Percentiles rank a stretch among this genome's conserved stretches.
phyloP scores from a whole-genome alignment of 2,329 filamentous ascomycete species.

The Corinectria fuckeliana region DNA sequence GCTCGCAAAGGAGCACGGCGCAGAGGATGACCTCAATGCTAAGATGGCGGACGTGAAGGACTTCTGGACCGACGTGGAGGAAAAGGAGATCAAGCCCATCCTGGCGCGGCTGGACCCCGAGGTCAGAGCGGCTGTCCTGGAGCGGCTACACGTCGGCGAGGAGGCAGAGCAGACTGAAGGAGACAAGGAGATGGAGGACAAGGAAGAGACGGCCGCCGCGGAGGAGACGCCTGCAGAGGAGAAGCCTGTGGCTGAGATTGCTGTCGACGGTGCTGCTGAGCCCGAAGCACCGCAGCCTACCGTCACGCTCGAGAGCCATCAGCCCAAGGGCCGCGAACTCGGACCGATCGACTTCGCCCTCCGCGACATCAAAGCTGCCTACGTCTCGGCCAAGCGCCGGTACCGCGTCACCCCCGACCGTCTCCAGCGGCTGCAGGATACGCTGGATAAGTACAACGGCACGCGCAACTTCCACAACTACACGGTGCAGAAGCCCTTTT shows the following conservation, averaged over 20 bases:
- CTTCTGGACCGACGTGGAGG: constrained; percentile 86
- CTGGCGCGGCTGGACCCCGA: constrained; percentile 68
- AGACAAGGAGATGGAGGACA: constrained; percentile 29
- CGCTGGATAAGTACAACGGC: constrained; percentile 77
- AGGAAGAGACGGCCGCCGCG: constrained; percentile 21
- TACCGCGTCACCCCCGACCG: constrained; percentile 81
- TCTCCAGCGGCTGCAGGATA: constrained; percentile 75
- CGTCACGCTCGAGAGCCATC: constrained; percentile 39
- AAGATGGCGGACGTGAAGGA: constrained; percentile 78
- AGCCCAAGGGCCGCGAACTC: constrained; percentile 51
- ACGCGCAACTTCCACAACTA: constrained; percentile 98
- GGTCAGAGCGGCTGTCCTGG: constrained; percentile 66
- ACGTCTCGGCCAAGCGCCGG: constrained; percentile 79
- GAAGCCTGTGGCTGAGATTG: constrained; percentile 29
- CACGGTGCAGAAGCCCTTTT: constrained; percentile 85
- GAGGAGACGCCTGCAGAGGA: constrained; percentile 37
- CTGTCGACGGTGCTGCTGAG: constrained; percentile 28
- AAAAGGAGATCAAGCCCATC: constrained; percentile 78
- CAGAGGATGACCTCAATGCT: constrained; percentile 70
- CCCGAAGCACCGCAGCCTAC: constrained; percentile 32
- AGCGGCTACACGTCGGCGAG: constrained; percentile 59
- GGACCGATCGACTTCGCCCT: constrained; percentile 68
- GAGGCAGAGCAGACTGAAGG: constrained; percentile 37
- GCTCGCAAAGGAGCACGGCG: constrained; percentile 74
- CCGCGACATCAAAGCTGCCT: constrained; percentile 79